Base-by-base conservation (phyloP, 257 asterid genomes). In the Gardenia jasminoides region DNA sequence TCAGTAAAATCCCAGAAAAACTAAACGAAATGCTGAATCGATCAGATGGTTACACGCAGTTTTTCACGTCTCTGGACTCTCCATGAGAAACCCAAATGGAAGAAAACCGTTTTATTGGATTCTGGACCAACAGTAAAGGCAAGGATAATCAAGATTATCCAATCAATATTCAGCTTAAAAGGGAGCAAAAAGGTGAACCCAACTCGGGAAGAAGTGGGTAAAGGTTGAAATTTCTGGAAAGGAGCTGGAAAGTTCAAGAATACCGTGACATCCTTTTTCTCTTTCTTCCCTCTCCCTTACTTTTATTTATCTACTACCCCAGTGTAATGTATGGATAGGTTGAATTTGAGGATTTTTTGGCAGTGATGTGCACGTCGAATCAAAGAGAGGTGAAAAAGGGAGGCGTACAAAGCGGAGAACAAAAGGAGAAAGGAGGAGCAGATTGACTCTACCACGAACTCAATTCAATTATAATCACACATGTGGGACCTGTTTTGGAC, bases 191-290 rank as follows among this genome's bases (percentile, higher is more conserved):
- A 46, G 47, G 65, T 11, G 19, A 28, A 39, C 22, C 61, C n/a
- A 28, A 6, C 13, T 30, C 44, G 59, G 43, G 48, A 28, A n/a
- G n/a, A 43, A 48, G 72, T 10, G 78, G 80, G 56, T 7, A 11
- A 68, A 69, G 31, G 28, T 64, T 44, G 33, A 81, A 69, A 80
- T 31, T 43, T 67, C 66, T 75, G 67, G 80, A 62, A 70, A 70
- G 56, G 50, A 31, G 22, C 13, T 69, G 48, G 44, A 54, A 52
- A 39, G 28, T 54, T 47, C 81, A 19, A 66, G 72, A 80, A 41
- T 74, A 44, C 20, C 54, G 79, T 26, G 72, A 48, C 13, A 46
- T 20, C 56, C n/a, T n/a, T n/a, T 75, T 59, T 19, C 43, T 15
- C 47, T 67, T 20, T 13, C 41, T 24, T 31, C 59, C 67, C 30